phyloP scores from a whole-genome alignment of 106 monocot genomes.

The Narthecium ossifragum region DNA sequence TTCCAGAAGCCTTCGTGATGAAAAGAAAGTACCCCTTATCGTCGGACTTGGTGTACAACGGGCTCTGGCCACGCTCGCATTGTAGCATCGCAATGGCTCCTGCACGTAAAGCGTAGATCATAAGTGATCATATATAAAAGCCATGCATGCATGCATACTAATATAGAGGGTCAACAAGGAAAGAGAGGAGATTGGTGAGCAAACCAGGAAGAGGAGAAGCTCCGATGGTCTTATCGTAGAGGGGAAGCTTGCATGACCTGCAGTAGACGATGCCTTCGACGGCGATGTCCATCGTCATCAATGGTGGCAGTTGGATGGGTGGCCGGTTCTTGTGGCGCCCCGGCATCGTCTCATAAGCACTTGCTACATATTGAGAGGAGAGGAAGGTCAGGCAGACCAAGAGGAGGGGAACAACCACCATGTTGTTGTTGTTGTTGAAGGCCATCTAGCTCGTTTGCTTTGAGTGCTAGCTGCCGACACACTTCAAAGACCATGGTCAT shows the following conservation, averaged over 20 bases:
- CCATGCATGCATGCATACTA: neutral
- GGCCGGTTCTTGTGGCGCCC: too few species aligned
- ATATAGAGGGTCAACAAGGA: neutral
- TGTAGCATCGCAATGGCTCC: neutral
- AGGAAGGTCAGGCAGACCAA: too few species aligned
- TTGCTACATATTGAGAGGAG: too few species aligned
- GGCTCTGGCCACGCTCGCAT: too few species aligned
- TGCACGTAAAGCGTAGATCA: neutral
- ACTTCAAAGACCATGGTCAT: too few species aligned
- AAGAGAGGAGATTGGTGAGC: neutral
- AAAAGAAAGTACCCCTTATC: constrained; percentile 29
- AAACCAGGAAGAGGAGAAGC: constrained; percentile 34
- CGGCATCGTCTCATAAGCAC: too few species aligned
- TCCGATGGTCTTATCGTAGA: constrained; percentile 16
- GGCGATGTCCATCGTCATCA: neutral
- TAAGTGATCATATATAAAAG: neutral
- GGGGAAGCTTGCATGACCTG: constrained; percentile 25
- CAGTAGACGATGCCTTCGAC: constrained; percentile 44
- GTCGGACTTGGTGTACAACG: constrained; percentile 13
- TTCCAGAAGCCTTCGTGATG: too few species aligned
- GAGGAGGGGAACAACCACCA: too few species aligned
- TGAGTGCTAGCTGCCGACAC: too few species aligned
- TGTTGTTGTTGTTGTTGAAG: too few species aligned
- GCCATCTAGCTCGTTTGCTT: too few species aligned
- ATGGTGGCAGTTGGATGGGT: neutral